phyloP scores from a whole-genome alignment of 2,329 filamentous ascomycete species.

The Fusarium napiforme region DNA sequence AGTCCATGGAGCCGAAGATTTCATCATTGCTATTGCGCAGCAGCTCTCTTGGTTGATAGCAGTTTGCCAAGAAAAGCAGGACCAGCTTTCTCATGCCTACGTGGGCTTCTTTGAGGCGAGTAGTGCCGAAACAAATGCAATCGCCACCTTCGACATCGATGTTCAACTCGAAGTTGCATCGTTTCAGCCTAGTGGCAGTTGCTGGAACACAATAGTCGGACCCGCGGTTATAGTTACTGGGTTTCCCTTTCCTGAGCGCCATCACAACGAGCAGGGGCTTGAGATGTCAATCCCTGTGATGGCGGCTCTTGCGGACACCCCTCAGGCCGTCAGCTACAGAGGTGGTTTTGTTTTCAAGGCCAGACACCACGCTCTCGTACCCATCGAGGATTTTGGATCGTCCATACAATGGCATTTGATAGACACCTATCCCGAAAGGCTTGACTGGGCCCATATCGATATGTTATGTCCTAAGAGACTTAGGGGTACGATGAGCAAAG shows the following conservation, averaged over 20 bases:
- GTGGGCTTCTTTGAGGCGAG: not conserved
- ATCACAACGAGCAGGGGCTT: not conserved
- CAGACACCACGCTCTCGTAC: not conserved
- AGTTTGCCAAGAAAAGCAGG: not conserved
- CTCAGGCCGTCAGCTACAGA: not conserved
- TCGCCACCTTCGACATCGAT: not conserved
- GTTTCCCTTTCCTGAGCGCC: not conserved
- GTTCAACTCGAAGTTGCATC: not conserved
- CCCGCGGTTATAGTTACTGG: not conserved
- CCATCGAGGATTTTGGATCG: not conserved
- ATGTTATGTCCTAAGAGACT: not conserved
- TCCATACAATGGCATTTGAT: not conserved
- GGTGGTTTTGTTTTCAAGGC: not conserved
- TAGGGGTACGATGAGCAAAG: rapidly evolving
- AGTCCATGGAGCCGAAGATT: not conserved
- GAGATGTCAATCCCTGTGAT: not conserved
- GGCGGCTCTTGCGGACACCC: not conserved
- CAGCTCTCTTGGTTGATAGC: not conserved
- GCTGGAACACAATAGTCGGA: not conserved
- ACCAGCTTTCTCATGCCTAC: not conserved
- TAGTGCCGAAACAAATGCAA: rapidly evolving
- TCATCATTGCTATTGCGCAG: not conserved
- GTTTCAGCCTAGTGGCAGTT: not conserved
- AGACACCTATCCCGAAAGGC: not conserved
- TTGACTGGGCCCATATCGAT: not conserved